Evolutionary conservation across 169 alveolate species (phyloP).

Genomic region (Eimeria tenella): DNA sequence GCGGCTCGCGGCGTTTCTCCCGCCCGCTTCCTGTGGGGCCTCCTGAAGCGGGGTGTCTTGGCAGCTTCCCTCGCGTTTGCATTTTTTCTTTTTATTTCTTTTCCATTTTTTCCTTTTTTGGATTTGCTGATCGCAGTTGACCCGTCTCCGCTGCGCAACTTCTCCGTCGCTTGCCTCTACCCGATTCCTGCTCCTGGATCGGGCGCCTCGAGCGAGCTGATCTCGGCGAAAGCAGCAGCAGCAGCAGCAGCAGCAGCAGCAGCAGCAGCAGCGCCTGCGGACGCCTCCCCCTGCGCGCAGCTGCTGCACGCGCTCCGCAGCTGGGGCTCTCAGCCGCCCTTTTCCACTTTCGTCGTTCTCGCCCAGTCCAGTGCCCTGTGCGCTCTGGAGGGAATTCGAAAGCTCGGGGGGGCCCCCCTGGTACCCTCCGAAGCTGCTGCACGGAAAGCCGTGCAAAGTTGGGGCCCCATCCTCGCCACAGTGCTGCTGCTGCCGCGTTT

Average conservation of each 20-base stretch:
- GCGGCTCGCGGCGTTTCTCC: no score
- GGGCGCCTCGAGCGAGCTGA: background rate
- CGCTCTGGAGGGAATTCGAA: background rate
- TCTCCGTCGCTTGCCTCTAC: background rate
- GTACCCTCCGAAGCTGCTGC: background rate
- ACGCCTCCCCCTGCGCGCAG: background rate
- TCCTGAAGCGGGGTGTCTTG: no score
- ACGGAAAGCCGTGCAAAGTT: background rate
- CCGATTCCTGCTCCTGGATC: background rate
- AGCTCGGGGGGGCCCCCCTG: background rate
- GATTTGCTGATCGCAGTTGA: background rate
- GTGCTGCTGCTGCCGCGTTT: constrained; percentile 3
- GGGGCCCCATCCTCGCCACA: background rate
- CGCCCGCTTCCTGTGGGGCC: no score
- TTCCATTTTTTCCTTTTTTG: background rate
- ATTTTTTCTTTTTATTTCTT: background rate
- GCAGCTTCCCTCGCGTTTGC: no score
- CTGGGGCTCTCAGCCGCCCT: constrained; percentile 10
- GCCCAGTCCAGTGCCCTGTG: background rate
- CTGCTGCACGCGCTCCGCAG: background rate
- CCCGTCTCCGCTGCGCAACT: constrained; percentile 5
- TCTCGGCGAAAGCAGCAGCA: background rate
- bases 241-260: no score
- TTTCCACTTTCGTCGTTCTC: background rate
- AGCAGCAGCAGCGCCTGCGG: background rate